Evolutionary conservation across 2,329 filamentous ascomycete species (phyloP).

Genomic region (Camillea tinctor): DNA sequence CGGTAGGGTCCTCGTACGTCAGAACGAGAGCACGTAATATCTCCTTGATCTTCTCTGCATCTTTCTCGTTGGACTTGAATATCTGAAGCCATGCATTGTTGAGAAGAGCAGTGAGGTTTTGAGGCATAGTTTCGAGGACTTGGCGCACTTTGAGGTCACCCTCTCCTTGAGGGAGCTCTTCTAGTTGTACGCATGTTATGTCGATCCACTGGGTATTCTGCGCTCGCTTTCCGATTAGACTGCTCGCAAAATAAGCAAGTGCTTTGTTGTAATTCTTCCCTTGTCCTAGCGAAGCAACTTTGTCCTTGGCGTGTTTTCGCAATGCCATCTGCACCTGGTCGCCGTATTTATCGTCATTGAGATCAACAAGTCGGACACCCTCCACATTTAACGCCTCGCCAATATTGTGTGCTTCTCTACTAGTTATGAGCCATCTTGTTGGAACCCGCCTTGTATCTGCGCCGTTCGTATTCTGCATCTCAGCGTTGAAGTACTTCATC

Average conservation of each 20-base stretch:
- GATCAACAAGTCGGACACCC: slow-evolving; percentile 34
- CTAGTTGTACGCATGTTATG: slow-evolving; percentile 41
- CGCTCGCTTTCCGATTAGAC: slow-evolving; percentile 40
- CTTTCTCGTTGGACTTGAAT: slow-evolving; percentile 32
- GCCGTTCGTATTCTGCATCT: slow-evolving; percentile 27
- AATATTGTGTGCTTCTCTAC: slow-evolving; percentile 34
- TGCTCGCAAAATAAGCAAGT: slow-evolving; percentile 41
- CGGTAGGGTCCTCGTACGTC: slow-evolving; percentile 41
- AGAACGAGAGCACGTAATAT: slow-evolving; percentile 41
- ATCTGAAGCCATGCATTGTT: slow-evolving; percentile 39
- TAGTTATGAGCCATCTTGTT: slow-evolving; percentile 42
- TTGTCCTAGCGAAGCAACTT: slow-evolving; percentile 32
- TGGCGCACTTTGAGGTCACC: slow-evolving; percentile 40
- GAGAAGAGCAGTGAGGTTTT: slow-evolving; percentile 38
- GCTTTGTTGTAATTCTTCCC: slow-evolving; percentile 42
- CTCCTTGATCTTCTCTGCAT: slow-evolving; percentile 41
- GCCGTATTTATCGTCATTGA: slow-evolving; percentile 38
- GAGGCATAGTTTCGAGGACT: slow-evolving; percentile 39
- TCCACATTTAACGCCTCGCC: slow-evolving; percentile 30
- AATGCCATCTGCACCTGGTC: slow-evolving; percentile 37
- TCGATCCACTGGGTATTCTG: slow-evolving; percentile 46
- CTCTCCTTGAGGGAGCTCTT: slow-evolving; percentile 37
- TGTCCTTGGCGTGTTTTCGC: slow-evolving; percentile 37
- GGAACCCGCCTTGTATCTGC: slow-evolving; percentile 23
- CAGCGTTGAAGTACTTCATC: slow-evolving; percentile 33